Evolutionary conservation across 2,329 filamentous ascomycete genomes (phyloP), one percentile per base, ranked within the genome.

Genomic region (Monilinia fructicola): DNA sequence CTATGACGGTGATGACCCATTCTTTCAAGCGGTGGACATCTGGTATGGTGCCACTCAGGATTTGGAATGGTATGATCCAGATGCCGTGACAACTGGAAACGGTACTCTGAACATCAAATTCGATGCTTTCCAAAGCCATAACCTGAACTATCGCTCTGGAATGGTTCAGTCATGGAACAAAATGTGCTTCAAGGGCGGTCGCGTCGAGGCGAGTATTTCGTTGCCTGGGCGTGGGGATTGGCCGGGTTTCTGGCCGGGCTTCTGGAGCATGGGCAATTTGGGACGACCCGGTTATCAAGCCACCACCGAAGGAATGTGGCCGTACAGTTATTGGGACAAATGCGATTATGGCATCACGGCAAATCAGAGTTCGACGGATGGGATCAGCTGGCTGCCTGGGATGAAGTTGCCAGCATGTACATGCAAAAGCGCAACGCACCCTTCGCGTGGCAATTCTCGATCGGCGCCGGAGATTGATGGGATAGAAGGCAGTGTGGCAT

Each of bases 151-250:
- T 73, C 83, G 88, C 61, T 90, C 88, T 7, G 88, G 87, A n/a
- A 91, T 91, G 88, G 71, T 91, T 11, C 88, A 91, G 73, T 89
- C 86, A 14, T 91, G 88, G 88, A 91, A 91, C 76, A 85, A 90
- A 74, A 75, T 91, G 65, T 90, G 89, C 76, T 91, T 90, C 79
- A 90, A 89, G 68, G 87, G 88, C 42, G 89, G 89, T 4, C 83
- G 88, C 58, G 74, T 91, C 18, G 89, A 91, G 78, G 87, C 87
- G 26, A 89, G 86, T 73, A 86, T 91, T 63, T 91, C 88, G 4
- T 79, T 91, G 7, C 89, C 89, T 18, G 89, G 88, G 21, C 78
- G 81, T 56, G 89, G 88, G 55, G 86, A 90, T 69, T 83, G 86
- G 18, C 82, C 85, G 65, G 89, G 89, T 67, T 89, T 91, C 77